Base-by-base conservation (phyloP, 257 asterid genomes). In the Solanum rostratum region DNA sequence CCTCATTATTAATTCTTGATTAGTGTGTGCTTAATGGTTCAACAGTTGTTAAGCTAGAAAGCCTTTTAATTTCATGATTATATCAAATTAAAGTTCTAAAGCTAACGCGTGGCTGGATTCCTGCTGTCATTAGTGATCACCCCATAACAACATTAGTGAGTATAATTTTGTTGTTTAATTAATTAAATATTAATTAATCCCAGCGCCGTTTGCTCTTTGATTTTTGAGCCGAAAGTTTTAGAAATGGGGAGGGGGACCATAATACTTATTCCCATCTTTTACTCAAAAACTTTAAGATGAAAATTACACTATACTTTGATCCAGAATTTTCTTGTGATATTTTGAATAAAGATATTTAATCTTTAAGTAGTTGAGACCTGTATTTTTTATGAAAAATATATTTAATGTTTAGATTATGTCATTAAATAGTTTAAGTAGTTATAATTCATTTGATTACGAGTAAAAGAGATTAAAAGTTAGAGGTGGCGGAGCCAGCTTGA, bases 71-170 rank as follows among this genome's bases (percentile, higher is more conserved):
- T 50, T 78, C 10, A 78, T 78, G 82, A 78, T 46, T 49, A 24
- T 76, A 76, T 78, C 29, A 59, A 33, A 74, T 74, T 37, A 74
- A 74, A 74, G 46, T 22, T 78, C 82, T 78, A 78, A 50, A 78
- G 82, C 65, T 27, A 78, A 78, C 82, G 59, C 65, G 82, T 78
- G 82, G 82, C 82, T 78, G 52, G 65, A 78, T 78, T 78, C 82
- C 63, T 76, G 82, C 82, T 27, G 43, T 76, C 43, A 49, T 49
- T 73, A 49, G 43, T 65, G 73, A 18, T 65, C 30, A 39, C 43
- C 7, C 43, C 45, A 1, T 7, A 6, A 39, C 45, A 65, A 65
- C 22, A 65, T 65, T 29, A 66, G 74, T 66, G 29, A 30, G 22
- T 74, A 45, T 74, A 74, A 74, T 46, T 76, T 76, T 76, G 18